A percentile compares a stretch with the other conserved stretches of the same genome.
These are phyloP conservation scores for Rhododendron henanense DNA, from an alignment of 148 eudicot species.

Conservation along the genomic window DNA sequence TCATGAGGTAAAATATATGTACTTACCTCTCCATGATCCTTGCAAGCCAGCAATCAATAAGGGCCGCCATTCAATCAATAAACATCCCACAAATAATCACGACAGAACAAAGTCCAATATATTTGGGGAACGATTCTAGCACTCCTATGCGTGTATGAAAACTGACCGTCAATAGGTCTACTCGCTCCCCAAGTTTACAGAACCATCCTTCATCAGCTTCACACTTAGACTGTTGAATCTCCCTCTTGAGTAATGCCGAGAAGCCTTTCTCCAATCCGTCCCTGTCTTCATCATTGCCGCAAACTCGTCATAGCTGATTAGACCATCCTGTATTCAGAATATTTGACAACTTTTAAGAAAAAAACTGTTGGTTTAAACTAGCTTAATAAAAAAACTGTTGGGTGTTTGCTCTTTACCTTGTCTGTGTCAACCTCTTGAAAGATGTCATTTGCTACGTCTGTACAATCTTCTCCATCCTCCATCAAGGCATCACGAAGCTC, in stretches of 20 bases:
- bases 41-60: slow-evolving; percentile 22
- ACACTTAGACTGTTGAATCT: slow-evolving; percentile 87
- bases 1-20: slow-evolving; percentile 26
- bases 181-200: slow-evolving; percentile 46
- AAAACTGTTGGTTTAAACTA: background rate
- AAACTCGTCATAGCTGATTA: slow-evolving; percentile 87
- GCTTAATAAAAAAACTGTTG: background rate
- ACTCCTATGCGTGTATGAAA: slow-evolving; percentile 21
- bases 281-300: slow-evolving; percentile 98
- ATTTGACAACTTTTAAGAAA: background rate
- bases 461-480: slow-evolving; percentile 73
- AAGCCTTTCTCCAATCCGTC: slow-evolving; percentile 96
- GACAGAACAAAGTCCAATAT: slow-evolving; percentile 31
- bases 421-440: slow-evolving; percentile 94
- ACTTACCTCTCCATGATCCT: slow-evolving; percentile 25
- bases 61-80: slow-evolving; percentile 21
- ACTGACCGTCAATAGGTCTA: slow-evolving; percentile 25
- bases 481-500: slow-evolving; percentile 81
- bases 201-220: slow-evolving; percentile 32
- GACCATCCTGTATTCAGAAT: slow-evolving; percentile 62
- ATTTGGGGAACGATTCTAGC: slow-evolving; percentile 35
- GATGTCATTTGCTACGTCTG: slow-evolving; percentile 74
- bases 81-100: slow-evolving; percentile 30
- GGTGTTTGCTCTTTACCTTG: slow-evolving; percentile 49
- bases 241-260: slow-evolving; percentile 92